These are phyloP conservation scores for Rachicladosporium sp. DNA, from an alignment of 2,329 filamentous ascomycete species.

Conservation along the genomic window DNA sequence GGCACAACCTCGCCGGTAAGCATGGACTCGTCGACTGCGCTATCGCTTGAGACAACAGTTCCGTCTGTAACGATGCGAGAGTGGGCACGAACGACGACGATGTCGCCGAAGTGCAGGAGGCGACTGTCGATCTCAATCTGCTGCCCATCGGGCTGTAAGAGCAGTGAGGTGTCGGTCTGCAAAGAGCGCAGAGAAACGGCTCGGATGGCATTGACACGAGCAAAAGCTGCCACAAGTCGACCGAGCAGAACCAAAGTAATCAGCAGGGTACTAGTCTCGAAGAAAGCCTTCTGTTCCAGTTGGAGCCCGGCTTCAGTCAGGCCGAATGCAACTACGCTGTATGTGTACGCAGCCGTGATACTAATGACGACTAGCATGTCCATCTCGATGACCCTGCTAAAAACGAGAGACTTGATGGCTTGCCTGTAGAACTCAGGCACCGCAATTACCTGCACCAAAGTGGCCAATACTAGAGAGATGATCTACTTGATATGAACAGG, in stretches of 20 bases:
- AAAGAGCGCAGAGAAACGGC: conserved; percentile 42
- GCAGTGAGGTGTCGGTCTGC: conserved; percentile 44
- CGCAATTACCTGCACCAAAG: conserved; percentile 50
- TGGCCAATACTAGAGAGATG: conserved; percentile 44
- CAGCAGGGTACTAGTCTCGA: conserved; percentile 44
- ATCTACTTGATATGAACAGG: conserved; percentile 29
- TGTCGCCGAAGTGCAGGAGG: conserved; percentile 60
- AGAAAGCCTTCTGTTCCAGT: conserved; percentile 29
- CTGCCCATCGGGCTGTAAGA: conserved; percentile 31
- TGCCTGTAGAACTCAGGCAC: conserved; percentile 54
- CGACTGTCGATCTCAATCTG: conserved; percentile 48
- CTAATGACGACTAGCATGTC: conserved; percentile 56
- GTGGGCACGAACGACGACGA: conserved; percentile 52
- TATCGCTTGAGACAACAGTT: conserved; percentile 46
- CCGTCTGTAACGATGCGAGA: conserved; percentile 56
- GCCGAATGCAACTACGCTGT: conserved; percentile 36
- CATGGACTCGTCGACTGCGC: conserved; percentile 66
- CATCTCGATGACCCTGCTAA: conserved; percentile 51
- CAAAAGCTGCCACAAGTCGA: conserved; percentile 37
- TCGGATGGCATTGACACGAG: conserved; percentile 36
- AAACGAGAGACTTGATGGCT: conserved; percentile 49
- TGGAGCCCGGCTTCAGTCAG: conserved; percentile 1
- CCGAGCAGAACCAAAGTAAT: conserved; percentile 43
- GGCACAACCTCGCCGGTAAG: conserved; percentile 58
- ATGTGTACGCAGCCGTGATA: conserved; percentile 54